phyloP scores from a whole-genome alignment of 1,284 basidiomycete genomes.

The Stereum hirsutum region DNA sequence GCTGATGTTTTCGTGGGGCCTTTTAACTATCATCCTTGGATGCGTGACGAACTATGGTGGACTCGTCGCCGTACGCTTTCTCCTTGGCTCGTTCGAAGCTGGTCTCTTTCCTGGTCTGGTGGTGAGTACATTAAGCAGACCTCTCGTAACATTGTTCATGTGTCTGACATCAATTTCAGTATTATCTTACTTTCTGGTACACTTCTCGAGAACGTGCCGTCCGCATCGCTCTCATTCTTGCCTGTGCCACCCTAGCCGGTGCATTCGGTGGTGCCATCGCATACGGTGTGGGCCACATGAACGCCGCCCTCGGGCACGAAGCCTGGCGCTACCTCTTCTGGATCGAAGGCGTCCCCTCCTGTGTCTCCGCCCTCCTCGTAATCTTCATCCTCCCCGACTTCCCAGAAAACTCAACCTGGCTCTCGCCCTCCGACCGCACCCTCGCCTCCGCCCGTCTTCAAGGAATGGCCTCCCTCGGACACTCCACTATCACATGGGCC shows the following conservation, averaged over 20 bases:
- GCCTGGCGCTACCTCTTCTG: conserved; percentile 35
- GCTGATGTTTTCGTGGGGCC: conserved; percentile 31
- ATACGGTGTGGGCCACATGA: conserved; percentile 26
- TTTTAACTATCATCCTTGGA: conserved; percentile 27
- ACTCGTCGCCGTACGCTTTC: conserved; percentile 19
- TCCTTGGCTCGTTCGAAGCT: conserved; percentile 23
- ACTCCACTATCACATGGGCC: conserved; percentile 18
- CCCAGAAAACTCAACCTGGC: conserved; percentile 32
- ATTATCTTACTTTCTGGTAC: conserved; percentile 30
- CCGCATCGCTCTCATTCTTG: conserved; percentile 27
- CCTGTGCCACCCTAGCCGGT: conserved; percentile 29
- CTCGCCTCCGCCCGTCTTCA: conserved; percentile 18
- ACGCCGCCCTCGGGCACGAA: conserved; percentile 19
- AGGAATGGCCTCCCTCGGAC: conserved; percentile 19
- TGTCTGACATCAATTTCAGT: no score
- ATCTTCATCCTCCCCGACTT: conserved; percentile 34
- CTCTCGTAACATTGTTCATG: no score
- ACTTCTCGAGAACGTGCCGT: conserved; percentile 29
- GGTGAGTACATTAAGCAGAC: no score
- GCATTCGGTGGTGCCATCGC: conserved; percentile 36
- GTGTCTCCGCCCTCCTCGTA: conserved; percentile 26
- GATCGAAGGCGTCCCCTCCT: conserved; percentile 36
- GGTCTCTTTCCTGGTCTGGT: conserved; percentile 23
- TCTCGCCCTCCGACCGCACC: conserved; percentile 21
- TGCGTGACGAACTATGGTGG: conserved; percentile 23